Evolutionary conservation across 2,329 filamentous ascomycete species (phyloP).

Genomic region (Calcarisporium arbuscula): DNA sequence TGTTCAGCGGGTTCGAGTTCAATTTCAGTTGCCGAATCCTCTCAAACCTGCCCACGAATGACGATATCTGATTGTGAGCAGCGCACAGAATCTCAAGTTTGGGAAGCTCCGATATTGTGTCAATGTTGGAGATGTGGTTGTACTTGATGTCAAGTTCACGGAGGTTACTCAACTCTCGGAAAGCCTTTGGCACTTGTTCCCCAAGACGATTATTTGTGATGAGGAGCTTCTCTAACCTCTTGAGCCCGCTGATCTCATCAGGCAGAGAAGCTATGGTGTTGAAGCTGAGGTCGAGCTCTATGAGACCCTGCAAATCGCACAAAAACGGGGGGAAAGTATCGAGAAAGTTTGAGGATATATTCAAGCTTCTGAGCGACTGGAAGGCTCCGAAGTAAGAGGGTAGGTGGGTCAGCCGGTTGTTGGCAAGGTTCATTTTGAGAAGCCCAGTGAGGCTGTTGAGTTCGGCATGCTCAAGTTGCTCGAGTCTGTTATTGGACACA

Average conservation of each 20-base stretch:
- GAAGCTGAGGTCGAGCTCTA: constrained; percentile 95
- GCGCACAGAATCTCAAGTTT: constrained; percentile 82
- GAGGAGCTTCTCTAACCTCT: constrained; percentile 78
- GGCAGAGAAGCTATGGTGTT: constrained; percentile 79
- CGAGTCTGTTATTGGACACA: constrained; percentile 88
- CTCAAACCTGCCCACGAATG: constrained; percentile 83
- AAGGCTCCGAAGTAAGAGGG: constrained; percentile 81
- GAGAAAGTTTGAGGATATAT: constrained; percentile 90
- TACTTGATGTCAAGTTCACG: constrained; percentile 93
- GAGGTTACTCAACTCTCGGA: constrained; percentile 68
- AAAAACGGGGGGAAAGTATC: constrained; percentile 80
- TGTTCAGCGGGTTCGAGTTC: constrained; percentile 92
- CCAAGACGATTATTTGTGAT: constrained; percentile 91
- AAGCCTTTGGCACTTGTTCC: constrained; percentile 65
- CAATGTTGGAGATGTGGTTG: constrained; percentile 82
- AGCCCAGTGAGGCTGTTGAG: constrained; percentile 69
- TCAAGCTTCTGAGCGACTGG: constrained; percentile 71
- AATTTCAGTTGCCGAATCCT: constrained; percentile 78
- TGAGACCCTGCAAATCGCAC: constrained; percentile 72
- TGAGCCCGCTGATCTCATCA: constrained; percentile 69
- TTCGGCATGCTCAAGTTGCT: constrained; percentile 79
- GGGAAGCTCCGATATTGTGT: constrained; percentile 77
- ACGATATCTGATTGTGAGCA: constrained; percentile 87
- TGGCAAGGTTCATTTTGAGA: constrained; percentile 85
- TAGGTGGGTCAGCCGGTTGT: constrained; percentile 77